These are phyloP conservation scores for Prunus mongolica DNA, from an alignment of 306 rosid species.

Conservation along the genomic window DNA sequence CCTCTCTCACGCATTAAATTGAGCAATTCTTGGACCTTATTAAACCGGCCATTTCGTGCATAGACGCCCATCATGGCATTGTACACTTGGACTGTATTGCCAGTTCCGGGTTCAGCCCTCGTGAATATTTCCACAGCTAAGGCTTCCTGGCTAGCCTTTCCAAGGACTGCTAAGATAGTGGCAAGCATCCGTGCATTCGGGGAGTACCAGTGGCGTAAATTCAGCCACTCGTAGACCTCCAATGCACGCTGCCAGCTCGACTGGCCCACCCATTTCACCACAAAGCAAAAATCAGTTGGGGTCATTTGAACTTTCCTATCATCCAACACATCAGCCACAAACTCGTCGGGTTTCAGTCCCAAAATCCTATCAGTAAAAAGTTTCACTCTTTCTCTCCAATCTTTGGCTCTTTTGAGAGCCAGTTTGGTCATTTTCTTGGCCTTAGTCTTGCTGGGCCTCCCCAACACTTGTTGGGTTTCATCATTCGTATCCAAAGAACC, in stretches of 20 bases:
- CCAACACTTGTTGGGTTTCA: conserved; percentile 42
- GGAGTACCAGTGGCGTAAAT: conserved; percentile 77
- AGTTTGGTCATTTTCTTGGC: conserved; percentile 69
- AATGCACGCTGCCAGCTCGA: conserved; percentile 75
- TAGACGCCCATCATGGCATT: conserved; percentile 95
- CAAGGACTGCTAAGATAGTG: conserved; percentile 74
- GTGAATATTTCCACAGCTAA: conserved; percentile 78
- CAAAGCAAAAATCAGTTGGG: conserved; percentile 82
- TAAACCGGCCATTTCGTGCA: conserved; percentile 66
- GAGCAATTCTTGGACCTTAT: conserved; percentile 57
- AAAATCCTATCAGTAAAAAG: conserved; percentile 68
- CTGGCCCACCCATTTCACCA: conserved; percentile 84
- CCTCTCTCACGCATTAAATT: conserved; percentile 69
- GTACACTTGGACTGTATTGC: conserved; percentile 72
- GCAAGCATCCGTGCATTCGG: conserved; percentile 93
- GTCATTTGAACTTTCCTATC: conserved; percentile 77
- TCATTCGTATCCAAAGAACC: conserved; percentile 33
- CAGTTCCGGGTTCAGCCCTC: conserved; percentile 48
- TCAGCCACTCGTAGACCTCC: conserved; percentile 91
- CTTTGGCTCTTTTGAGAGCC: conserved; percentile 70
- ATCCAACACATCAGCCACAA: conserved; percentile 79
- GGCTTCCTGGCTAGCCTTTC: conserved; percentile 80
- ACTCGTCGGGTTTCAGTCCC: conserved; percentile 60
- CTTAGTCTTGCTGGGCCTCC: conserved; percentile 56
- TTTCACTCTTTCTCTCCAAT: conserved; percentile 89